These are phyloP conservation scores for Cladosporium sphaerospermum DNA, from an alignment of 2,329 filamentous ascomycete species.

Conservation along the genomic window DNA sequence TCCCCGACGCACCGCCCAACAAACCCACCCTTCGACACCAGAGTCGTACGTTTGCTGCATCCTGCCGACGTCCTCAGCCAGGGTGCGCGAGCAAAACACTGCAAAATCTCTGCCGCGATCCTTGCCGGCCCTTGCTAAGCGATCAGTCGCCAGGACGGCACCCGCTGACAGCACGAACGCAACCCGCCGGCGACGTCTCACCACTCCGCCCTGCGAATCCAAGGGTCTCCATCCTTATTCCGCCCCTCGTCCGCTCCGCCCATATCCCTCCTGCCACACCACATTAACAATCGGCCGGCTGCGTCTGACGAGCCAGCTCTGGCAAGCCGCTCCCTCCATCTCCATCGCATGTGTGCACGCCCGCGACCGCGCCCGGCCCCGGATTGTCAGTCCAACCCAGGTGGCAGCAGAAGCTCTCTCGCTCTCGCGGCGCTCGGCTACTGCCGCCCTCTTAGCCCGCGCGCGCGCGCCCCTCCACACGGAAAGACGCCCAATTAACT, in stretches of 20 bases:
- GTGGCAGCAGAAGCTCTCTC: too few relatives aligned
- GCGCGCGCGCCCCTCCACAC: neutral
- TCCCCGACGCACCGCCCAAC: slow-evolving; percentile 1
- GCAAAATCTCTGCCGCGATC: too few relatives aligned
- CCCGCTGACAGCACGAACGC: too few relatives aligned
- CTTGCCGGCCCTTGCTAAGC: too few relatives aligned
- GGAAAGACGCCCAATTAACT: neutral
- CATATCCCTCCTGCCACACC: neutral
- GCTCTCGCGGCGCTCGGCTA: neutral
- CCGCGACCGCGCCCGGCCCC: too few relatives aligned
- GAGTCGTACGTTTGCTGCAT: slow-evolving; percentile 10
- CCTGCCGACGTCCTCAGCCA: slow-evolving; percentile 2
- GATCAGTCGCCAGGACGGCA: too few relatives aligned
- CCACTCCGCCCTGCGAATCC: neutral
- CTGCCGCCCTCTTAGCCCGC: slow-evolving; percentile 1
- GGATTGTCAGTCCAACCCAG: too few relatives aligned
- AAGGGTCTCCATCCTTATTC: neutral
- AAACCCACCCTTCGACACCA: neutral
- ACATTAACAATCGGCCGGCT: neutral
- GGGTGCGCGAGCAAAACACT: slow-evolving; percentile 1
- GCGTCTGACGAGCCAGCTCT: neutral
- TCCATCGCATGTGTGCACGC: too few relatives aligned
- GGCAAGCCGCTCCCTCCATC: too few relatives aligned
- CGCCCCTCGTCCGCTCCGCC: neutral
- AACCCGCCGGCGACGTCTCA: neutral